Evolutionary conservation across 108 stramenopile species (phyloP).

Genomic region (Cyclotella distinguenda): DNA sequence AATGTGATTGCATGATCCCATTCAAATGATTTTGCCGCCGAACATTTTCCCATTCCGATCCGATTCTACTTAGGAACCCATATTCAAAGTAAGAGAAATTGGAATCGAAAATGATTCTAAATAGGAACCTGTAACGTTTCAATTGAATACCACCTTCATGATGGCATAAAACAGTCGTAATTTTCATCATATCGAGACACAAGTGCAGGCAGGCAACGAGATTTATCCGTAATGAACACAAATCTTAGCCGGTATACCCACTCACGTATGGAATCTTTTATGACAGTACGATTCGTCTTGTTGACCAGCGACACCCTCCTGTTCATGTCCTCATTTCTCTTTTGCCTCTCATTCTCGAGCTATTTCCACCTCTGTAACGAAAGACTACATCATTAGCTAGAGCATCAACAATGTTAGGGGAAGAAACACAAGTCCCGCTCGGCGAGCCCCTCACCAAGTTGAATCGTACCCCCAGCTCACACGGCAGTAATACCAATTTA

Average conservation of each 20-base stretch:
- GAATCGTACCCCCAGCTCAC: constrained; percentile 17
- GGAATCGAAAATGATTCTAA: no score
- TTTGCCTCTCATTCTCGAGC: neutral
- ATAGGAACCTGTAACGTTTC: no score
- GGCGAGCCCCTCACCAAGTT: constrained; percentile 31
- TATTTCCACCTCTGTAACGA: neutral
- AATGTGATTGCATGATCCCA: neutral
- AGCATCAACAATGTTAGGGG: constrained; percentile 19
- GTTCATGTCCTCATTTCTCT: no score
- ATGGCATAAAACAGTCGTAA: neutral
- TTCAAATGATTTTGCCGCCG: neutral
- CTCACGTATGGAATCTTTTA: no score
- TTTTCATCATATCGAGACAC: neutral
- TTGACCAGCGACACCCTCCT: no score
- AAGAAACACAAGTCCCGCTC: constrained; percentile 39
- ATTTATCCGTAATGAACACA: neutral
- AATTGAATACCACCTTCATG: no score
- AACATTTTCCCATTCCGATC: neutral
- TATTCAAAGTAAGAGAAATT: no score
- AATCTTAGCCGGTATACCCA: neutral
- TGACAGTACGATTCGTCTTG: no score
- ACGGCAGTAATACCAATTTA: constrained; percentile 61
- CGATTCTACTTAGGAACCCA: no score
- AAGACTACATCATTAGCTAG: neutral
- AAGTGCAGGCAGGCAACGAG: neutral